Evolutionary conservation across 2,329 filamentous ascomycete genomes (phyloP), one percentile per base, ranked within the genome.

Genomic region (Rutstroemia sp.): DNA sequence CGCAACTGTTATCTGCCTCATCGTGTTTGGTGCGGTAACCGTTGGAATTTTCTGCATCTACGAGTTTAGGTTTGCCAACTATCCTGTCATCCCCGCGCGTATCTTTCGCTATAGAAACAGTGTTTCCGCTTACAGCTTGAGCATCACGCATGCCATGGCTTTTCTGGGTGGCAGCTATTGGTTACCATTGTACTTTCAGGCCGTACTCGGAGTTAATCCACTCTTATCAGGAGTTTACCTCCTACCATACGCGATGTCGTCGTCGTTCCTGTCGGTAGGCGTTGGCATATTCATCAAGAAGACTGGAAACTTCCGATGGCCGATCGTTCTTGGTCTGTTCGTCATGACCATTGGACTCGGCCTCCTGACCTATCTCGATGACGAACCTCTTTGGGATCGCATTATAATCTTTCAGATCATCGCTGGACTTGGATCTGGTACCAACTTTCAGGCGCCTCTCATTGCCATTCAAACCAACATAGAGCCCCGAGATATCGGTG

Each of bases 151-250:
- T 69, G 87, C 86, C 46, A 82, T 85, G 45, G 62, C 62, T 45
- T 67, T 67, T 54, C 63, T 67, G 10, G 45, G 54, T 1, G 61
- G 53, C 30, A 58, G 58, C 7, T 65, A 65, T 44, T 65, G 61
- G 27, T 60, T 65, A 2, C 67, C 67, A 3, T 78, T 96, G 1
- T 96, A 95, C 74, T 94, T 91, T 73, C 90, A 95, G 72, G 83
- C 63, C 10, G 64, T 67, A 2, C 45, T 67, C 10, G 64, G 64
- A 8, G 64, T 62, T 14, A 62, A 58, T 0, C 86, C 89, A 0
- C 79, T 94, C 30, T 74, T 89, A 23, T 89, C 86, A 0, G 90
- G 90, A 48, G 85, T 92, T 51, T 92, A 90, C 67, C 71, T 90
- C 14, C 76, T 94, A 16, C 86, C 89, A 0, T 82, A 81, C 60